Percentiles rank a stretch among this genome's conserved stretches.
Conservation (phyloP, 2,329 filamentous ascomycete genomes). For the Colletotrichum sidae region DNA sequence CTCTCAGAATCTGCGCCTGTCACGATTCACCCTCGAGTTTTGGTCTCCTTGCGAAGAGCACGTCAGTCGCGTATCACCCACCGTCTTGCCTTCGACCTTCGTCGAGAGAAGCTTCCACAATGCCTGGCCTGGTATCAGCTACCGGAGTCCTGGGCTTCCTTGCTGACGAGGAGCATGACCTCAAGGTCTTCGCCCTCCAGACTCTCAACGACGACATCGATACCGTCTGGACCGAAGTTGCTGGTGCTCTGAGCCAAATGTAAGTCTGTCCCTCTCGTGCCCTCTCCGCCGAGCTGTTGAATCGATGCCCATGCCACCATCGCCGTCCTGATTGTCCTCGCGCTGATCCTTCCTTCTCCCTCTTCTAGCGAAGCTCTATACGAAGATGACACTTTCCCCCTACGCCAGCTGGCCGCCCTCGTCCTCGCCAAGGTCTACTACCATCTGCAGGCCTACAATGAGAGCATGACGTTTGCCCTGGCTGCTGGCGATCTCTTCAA, state of each 20-base stretch:
- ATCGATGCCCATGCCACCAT: too few relatives aligned
- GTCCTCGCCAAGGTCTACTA: slow-evolving; percentile 99
- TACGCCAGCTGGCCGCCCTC: slow-evolving; percentile 92
- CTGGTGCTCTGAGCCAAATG: slow-evolving; percentile 93
- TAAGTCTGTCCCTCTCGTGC: slow-evolving; percentile 53
- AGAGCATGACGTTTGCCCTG: slow-evolving; percentile 98
- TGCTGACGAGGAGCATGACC: slow-evolving; percentile 91
- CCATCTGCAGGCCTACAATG: slow-evolving; percentile 97
- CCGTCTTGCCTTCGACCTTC: slow-evolving; percentile 1
- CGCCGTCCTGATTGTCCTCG: neutral
- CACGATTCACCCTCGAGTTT: neutral
- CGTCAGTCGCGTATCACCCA: slow-evolving; percentile 1
- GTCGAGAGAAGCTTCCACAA: slow-evolving; percentile 53
- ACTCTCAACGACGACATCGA: slow-evolving; percentile 97
- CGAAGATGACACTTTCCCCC: slow-evolving; percentile 94
- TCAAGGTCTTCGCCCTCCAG: slow-evolving; percentile 94
- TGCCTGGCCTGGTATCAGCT: slow-evolving; percentile 95
- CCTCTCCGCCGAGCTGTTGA: too few relatives aligned
- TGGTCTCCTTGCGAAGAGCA: neutral
- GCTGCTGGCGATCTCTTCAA: slow-evolving; percentile 96
- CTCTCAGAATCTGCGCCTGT: slow-evolving; percentile 1
- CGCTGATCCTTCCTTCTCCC: slow-evolving; percentile 21
- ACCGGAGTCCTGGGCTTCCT: slow-evolving; percentile 96
- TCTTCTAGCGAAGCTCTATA: slow-evolving; percentile 87
- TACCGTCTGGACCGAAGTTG: slow-evolving; percentile 97